These are phyloP conservation scores for Herpetomonas samuelpessoai DNA, from an alignment of 208 protist species.

Conservation along the genomic window DNA sequence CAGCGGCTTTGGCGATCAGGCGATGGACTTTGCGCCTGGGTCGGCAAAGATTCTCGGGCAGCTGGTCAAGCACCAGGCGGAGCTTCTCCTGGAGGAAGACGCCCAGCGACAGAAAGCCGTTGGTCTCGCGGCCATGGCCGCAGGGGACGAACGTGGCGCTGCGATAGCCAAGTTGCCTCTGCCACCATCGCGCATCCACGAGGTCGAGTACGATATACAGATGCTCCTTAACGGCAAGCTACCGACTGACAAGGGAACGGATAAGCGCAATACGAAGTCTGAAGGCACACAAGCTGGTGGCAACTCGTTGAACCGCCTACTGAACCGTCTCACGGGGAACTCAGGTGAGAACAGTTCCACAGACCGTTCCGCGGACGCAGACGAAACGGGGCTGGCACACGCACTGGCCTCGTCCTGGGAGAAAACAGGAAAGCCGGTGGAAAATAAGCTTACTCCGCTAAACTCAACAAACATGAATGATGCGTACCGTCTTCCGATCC, in stretches of 20 bases:
- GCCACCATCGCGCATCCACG: conserved; percentile 24
- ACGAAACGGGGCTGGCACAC: neutral
- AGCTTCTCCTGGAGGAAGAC: conserved; percentile 48
- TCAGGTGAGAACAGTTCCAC: neutral
- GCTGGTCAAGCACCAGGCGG: conserved; percentile 63
- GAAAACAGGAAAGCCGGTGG: too few species aligned
- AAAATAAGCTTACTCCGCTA: too few species aligned
- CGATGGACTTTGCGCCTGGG: conserved; percentile 69
- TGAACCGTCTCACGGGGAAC: neutral
- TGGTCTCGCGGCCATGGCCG: conserved; percentile 8
- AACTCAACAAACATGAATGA: too few species aligned
- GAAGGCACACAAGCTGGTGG: neutral
- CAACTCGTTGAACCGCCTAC: neutral
- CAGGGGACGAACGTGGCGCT: neutral
- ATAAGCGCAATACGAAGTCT: neutral
- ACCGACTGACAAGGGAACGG: conserved; percentile 2
- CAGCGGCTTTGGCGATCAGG: conserved; percentile 83
- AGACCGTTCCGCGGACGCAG: neutral
- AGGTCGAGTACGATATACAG: conserved; percentile 51
- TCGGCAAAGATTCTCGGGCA: conserved; percentile 71
- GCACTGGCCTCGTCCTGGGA: too few species aligned
- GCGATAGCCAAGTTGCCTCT: conserved; percentile 21
- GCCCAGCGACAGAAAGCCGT: conserved; percentile 21
- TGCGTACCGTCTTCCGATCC: neutral
- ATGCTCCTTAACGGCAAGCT: conserved; percentile 54